Conservation (phyloP, 148 eudicot species). For the Salicornia ramosissima region DNA sequence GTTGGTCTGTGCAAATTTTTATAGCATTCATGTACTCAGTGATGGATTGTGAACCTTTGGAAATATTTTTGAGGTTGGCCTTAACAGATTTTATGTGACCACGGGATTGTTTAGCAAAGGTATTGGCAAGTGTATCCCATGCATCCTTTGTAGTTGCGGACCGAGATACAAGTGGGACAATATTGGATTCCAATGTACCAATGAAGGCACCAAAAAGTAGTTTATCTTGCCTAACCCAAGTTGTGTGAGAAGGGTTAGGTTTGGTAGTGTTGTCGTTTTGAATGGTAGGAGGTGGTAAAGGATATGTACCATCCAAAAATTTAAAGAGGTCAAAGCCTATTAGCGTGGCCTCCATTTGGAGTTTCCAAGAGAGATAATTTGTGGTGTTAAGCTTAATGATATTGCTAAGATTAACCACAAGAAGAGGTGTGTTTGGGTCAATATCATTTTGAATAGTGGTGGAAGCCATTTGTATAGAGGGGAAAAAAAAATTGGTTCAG, state of each 20-base stretch:
- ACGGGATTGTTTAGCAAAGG: constrained; percentile 2
- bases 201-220: constrained; percentile 12
- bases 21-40: constrained; percentile 16
- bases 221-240: constrained; percentile 12
- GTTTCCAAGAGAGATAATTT: background rate
- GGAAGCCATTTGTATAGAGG: background rate
- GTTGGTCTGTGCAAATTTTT: background rate
- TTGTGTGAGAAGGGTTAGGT: background rate
- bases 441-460: background rate
- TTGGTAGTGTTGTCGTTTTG: too few species aligned
- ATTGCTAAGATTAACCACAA: background rate
- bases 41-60: constrained; percentile 8
- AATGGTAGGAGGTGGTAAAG: background rate
- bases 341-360: too few species aligned
- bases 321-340: too few species aligned
- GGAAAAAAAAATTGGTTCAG: background rate
- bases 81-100: constrained; percentile 5
- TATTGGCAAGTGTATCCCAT: background rate
- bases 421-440: background rate
- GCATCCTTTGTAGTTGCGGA: background rate
- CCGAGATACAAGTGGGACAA: background rate
- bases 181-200: background rate
- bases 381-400: background rate
- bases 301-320: background rate
- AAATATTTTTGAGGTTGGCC: background rate